Evolutionary conservation across 2,329 filamentous ascomycete genomes (phyloP).

Genomic region (Ophiognomonia clavigignenti-juglandacearum): DNA sequence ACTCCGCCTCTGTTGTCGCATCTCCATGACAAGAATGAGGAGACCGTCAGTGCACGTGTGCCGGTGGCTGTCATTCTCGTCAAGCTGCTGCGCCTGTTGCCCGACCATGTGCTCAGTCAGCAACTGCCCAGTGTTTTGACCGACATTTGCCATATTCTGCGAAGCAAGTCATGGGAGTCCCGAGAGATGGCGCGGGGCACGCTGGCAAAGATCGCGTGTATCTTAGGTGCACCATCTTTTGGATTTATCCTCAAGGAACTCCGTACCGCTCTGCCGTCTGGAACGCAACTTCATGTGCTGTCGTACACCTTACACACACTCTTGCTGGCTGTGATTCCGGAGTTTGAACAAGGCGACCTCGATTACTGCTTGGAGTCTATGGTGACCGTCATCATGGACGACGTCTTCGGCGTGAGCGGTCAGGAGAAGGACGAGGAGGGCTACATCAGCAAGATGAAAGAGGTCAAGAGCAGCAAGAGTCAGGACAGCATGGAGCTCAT

Average conservation of each 20-base stretch:
- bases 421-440: constrained; percentile 97
- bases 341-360: constrained; percentile 74
- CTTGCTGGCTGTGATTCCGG: constrained; percentile 67
- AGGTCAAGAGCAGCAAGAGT: constrained; percentile 96
- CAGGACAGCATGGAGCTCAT: constrained; percentile 96
- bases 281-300: constrained; percentile 90
- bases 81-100: constrained; percentile 78
- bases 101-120: constrained; percentile 65
- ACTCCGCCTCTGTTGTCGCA: constrained; percentile 77
- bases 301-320: constrained; percentile 95
- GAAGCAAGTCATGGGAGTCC: constrained; percentile 82
- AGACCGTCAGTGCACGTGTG: constrained; percentile 86
- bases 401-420: constrained; percentile 87
- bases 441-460: constrained; percentile 92
- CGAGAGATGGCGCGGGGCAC: constrained; percentile 89
- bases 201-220: constrained; percentile 72
- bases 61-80: constrained; percentile 85
- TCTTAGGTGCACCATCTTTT: constrained; percentile 79
- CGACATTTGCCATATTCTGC: constrained; percentile 87
- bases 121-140: constrained; percentile 79
- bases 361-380: constrained; percentile 82
- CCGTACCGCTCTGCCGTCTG: constrained; percentile 72
- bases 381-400: constrained; percentile 87
- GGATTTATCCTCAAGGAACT: constrained; percentile 93
- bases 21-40: constrained; percentile 90